Evolutionary conservation across 1,284 basidiomycete species (phyloP), one percentile per base, ranked within the genome.

Genomic region (Inonotus hispidus): DNA sequence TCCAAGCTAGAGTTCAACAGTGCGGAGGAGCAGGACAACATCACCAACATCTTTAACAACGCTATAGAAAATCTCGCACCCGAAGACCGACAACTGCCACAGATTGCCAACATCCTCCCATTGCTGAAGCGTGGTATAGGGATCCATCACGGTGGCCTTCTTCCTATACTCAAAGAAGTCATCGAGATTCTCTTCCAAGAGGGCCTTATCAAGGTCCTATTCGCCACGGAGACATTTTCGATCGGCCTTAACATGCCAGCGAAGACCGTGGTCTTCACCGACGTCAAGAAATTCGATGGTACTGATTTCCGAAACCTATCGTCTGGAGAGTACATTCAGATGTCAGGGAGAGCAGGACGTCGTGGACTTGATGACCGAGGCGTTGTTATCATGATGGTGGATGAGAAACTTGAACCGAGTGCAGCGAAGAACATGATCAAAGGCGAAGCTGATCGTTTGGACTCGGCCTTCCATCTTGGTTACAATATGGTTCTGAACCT

Each of bases 161-260:
- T 99, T 7, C 97, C 97, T 1, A 97, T 99, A 66, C 81, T 99
- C 58, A 99, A 99, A 73, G 97, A 99, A 72, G 95, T 98, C 55
- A 98, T 99, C 73, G 97, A 99, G 75, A 98, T 99, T 65, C 81
- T 99, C 37, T 99, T 99, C 80, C 96, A 99, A 71, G 97, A 99
- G 71, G 96, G 97, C n/a, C 80, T 99, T 58, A 95, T 99, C 79
- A 99, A 99, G 73, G 95, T 95, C 23, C 84, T 99, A 41, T 99
- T 99, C 70, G 97, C 97, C 1, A 99, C 97, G 0, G 97, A 99
- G 75, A 99, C 97, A 0, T 99, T 99, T 78, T 98, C 95, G 3
- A 99, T 99, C 68, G 96, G 97, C 60, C 80, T 99, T 57, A 99
- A 99, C 77, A 99, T 99, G 97, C 97, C 97, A 11, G 97, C 97